phyloP scores from a whole-genome alignment of 306 rosid genomes.

The Castanea sativa region DNA sequence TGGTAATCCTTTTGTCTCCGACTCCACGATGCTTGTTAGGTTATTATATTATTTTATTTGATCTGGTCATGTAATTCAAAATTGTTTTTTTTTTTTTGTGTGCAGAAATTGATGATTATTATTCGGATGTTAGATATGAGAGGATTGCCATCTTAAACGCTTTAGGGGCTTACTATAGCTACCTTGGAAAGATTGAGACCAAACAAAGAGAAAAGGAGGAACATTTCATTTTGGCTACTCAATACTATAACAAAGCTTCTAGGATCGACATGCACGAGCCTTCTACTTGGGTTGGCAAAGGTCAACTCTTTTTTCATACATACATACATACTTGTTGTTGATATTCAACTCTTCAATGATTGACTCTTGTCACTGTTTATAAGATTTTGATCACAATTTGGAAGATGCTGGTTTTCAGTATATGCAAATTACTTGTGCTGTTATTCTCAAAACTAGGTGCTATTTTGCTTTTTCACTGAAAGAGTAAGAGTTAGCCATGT shows the following conservation, averaged over 20 bases:
- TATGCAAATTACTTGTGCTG: too few relatives aligned
- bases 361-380: background rate
- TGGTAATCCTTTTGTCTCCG: constrained; percentile 37
- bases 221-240: constrained; percentile 94
- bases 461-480: constrained; percentile 14
- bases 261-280: constrained; percentile 97
- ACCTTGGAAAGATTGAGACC: constrained; percentile 96
- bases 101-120: constrained; percentile 96
- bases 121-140: constrained; percentile 96
- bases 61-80: constrained; percentile 1
- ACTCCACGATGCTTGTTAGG: too few relatives aligned
- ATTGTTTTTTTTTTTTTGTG: background rate
- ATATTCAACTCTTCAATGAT: too few relatives aligned
- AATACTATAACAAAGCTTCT: constrained; percentile 94
- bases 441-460: constrained; percentile 1
- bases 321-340: too few relatives aligned
- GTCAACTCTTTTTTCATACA: constrained; percentile 25
- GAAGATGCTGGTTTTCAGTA: background rate
- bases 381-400: background rate
- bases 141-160: constrained; percentile 98
- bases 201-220: constrained; percentile 98
- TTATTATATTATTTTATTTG: background rate
- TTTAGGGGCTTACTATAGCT: constrained; percentile 91
- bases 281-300: constrained; percentile 99
- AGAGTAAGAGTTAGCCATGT: constrained; percentile 22